Conservation (phyloP, 2,329 filamentous ascomycete species). For the Sporothrix protearum region DNA sequence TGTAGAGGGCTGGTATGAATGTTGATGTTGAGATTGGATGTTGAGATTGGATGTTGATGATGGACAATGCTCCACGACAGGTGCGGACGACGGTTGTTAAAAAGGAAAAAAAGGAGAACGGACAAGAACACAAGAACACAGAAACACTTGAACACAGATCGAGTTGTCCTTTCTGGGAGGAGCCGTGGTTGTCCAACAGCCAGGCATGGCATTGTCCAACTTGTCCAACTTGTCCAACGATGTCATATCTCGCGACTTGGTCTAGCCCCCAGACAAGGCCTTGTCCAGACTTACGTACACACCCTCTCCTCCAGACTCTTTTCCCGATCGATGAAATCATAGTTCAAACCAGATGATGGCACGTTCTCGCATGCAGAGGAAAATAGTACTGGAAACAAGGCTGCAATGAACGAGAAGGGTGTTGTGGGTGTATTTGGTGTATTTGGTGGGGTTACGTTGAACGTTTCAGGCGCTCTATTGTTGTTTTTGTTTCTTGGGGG, state of each 20-base stretch:
- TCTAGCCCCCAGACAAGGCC: no score
- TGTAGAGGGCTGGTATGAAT: no score
- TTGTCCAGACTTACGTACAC: neutral
- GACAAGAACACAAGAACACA: no score
- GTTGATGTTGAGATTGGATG: neutral
- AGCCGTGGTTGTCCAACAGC: neutral
- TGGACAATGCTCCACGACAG: neutral
- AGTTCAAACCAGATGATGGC: neutral
- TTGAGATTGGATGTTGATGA: neutral
- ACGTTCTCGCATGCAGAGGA: neutral
- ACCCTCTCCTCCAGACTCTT: neutral
- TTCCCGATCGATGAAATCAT: neutral
- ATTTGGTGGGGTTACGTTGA: no score
- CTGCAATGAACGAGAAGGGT: neutral
- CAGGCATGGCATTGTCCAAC: neutral
- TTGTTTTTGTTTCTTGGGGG: no score
- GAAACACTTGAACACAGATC: neutral
- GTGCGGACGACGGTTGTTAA: neutral
- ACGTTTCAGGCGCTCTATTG: no score
- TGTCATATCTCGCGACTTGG: neutral
- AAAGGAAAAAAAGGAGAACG: neutral
- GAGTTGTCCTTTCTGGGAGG: neutral
- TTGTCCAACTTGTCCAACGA: neutral
- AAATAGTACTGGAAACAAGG: neutral
- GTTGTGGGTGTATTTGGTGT: no score